Evolutionary conservation across 73 alveolate genomes (phyloP).

Genomic region (Urostyla sp.): DNA sequence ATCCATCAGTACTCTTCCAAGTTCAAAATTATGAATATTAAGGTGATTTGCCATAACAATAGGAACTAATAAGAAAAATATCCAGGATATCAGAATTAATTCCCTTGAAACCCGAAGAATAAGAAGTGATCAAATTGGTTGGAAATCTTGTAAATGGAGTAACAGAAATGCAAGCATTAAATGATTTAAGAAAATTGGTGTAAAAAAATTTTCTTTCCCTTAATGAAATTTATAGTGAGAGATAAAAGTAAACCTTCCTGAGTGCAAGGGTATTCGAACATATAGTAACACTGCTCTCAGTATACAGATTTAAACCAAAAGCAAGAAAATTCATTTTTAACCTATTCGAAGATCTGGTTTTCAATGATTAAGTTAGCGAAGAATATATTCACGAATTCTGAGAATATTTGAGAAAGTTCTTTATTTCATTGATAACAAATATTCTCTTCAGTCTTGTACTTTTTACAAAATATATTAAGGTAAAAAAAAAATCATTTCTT

Average conservation of each 20-base stretch:
- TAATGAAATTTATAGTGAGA: slow-evolving; percentile 31
- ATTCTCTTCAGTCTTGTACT: too few species aligned
- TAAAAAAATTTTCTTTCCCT: neutral
- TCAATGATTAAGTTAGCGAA: slow-evolving; percentile 18
- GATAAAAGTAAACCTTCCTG: slow-evolving; percentile 13
- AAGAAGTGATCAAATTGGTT: slow-evolving; percentile 33
- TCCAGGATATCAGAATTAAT: neutral
- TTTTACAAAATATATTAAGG: too few species aligned
- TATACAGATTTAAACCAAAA: slow-evolving; percentile 56
- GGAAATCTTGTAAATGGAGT: slow-evolving; percentile 55
- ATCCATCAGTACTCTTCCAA: slow-evolving; percentile 28
- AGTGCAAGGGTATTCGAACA: slow-evolving; percentile 51
- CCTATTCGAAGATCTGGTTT: slow-evolving; percentile 52
- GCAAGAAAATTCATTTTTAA: slow-evolving; percentile 64
- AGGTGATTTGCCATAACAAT: slow-evolving; percentile 39
- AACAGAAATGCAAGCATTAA: slow-evolving; percentile 39
- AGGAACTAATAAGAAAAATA: slow-evolving; percentile 36
- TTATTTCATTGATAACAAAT: too few species aligned
- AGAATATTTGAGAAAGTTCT: too few species aligned
- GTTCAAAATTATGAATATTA: slow-evolving; percentile 16
- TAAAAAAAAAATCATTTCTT: too few species aligned
- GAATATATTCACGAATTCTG: slow-evolving; percentile 26
- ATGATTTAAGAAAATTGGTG: slow-evolving; percentile 54
- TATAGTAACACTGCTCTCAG: slow-evolving; percentile 29
- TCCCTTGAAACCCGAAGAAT: slow-evolving; percentile 40